Percentiles rank a stretch among this genome's conserved stretches.
These are phyloP conservation scores for Leucosporidium yakuticum DNA, from an alignment of 768 basidiomycete genomes.

Conservation along the genomic window DNA sequence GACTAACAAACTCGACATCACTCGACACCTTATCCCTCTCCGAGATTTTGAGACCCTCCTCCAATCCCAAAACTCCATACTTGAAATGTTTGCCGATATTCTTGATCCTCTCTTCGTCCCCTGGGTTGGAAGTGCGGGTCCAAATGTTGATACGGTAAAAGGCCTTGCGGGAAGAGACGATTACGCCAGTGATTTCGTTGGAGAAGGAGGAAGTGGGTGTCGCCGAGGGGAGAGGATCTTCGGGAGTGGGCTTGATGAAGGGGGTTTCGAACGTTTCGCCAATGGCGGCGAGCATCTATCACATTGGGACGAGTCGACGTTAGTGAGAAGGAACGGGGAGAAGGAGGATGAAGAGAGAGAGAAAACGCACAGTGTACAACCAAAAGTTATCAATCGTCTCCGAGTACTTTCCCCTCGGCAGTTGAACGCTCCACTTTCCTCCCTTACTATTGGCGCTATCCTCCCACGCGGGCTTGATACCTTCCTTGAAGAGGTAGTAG, in stretches of 20 bases:
- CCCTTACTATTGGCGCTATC: slow-evolving; percentile 82
- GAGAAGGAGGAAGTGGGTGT: slow-evolving; percentile 45
- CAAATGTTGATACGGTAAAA: slow-evolving; percentile 97
- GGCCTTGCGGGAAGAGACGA: slow-evolving; percentile 85
- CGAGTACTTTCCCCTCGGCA: slow-evolving; percentile 91
- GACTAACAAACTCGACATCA: slow-evolving; percentile 40
- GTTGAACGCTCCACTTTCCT: slow-evolving; percentile 97
- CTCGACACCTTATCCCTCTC: slow-evolving; percentile 35
- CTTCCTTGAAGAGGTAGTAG: slow-evolving; percentile 95
- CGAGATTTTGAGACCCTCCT: slow-evolving; percentile 18
- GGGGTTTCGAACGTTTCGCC: slow-evolving; percentile 97
- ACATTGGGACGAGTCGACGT: neutral
- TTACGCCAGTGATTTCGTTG: slow-evolving; percentile 69
- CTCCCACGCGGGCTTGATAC: slow-evolving; percentile 43
- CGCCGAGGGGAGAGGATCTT: slow-evolving; percentile 33
- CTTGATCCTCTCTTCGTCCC: slow-evolving; percentile 37
- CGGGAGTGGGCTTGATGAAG: slow-evolving; percentile 43
- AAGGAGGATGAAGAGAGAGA: slow-evolving; percentile 24
- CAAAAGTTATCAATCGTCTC: slow-evolving; percentile 85
- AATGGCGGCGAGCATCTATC: slow-evolving; percentile 96
- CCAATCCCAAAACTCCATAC: slow-evolving; percentile 70
- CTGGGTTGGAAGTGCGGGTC: slow-evolving; percentile 73
- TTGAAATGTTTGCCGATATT: slow-evolving; percentile 65
- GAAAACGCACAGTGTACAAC: slow-evolving; percentile 74
- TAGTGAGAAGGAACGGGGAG: neutral